Conservation (phyloP, 805 yeast genomes). For the Lachancea sp. region DNA sequence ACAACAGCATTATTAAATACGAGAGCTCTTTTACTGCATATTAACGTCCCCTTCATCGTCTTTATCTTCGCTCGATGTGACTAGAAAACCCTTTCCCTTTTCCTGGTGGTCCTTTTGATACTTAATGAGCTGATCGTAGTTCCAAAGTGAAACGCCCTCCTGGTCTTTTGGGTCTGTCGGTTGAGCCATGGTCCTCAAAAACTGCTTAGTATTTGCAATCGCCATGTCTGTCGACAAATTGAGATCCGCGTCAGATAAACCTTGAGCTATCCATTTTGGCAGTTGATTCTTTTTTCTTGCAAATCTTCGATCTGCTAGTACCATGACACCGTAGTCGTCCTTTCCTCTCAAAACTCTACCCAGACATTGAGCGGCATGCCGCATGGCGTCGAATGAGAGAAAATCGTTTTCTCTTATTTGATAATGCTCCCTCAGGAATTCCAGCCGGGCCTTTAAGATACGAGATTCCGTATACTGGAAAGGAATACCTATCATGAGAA, state of each 20-base stretch:
- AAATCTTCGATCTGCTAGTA: conserved; percentile 90
- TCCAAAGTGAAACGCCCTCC: conserved; percentile 95
- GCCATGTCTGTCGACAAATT: conserved; percentile 97
- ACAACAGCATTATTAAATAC: not conserved
- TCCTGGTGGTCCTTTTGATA: conserved; percentile 49
- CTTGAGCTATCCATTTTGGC: conserved; percentile 97
- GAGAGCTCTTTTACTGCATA: conserved; percentile 4
- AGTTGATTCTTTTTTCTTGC: conserved; percentile 77
- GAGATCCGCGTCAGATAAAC: conserved; percentile 81
- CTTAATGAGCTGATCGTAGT: conserved; percentile 53
- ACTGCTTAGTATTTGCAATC: conserved; percentile 86
- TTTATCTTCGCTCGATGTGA: conserved; percentile 6
- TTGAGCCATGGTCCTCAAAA: conserved; percentile 88
- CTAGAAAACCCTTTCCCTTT: conserved; percentile 13
- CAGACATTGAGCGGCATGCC: conserved; percentile 98
- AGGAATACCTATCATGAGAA: conserved; percentile 97
- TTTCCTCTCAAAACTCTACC: conserved; percentile 97
- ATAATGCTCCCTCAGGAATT: conserved; percentile 85
- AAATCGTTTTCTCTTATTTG: conserved; percentile 93
- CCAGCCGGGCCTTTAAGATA: conserved; percentile 88
- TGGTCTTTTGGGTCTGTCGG: conserved; percentile 85
- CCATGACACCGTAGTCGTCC: conserved; percentile 98
- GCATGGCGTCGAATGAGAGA: conserved; percentile 96
- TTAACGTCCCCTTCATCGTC: conserved; percentile 25
- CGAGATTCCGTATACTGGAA: conserved; percentile 98